These are phyloP conservation scores for Arabidopsis arenosa DNA, from an alignment of 345 rosid genomes.

Conservation along the genomic window DNA sequence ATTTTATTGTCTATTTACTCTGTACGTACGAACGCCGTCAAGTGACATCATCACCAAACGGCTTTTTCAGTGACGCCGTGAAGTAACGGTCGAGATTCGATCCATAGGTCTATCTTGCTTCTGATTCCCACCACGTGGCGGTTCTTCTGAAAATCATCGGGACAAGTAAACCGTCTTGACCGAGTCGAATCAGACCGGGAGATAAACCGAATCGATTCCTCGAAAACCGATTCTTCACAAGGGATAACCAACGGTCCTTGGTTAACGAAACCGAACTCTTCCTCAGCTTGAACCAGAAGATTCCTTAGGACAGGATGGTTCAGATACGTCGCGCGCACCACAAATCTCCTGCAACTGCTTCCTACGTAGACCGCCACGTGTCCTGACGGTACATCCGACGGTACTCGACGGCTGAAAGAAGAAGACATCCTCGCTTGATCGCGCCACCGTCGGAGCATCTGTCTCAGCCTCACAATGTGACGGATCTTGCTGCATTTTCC, in stretches of 20 bases:
- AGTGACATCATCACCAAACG: constrained; percentile 49
- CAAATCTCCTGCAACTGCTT: constrained; percentile 66
- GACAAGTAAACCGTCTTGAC: constrained; percentile 51
- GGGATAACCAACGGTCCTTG: constrained; percentile 87
- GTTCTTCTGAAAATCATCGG: constrained; percentile 63
- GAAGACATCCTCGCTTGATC: constrained; percentile 79
- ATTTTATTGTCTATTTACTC: constrained; percentile 27
- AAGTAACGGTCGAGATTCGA: constrained; percentile 82
- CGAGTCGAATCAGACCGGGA: constrained; percentile 61
- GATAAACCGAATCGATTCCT: constrained; percentile 71
- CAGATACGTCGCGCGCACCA: constrained; percentile 84
- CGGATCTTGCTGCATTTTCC: constrained; percentile 93
- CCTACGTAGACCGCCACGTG: constrained; percentile 92
- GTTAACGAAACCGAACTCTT: constrained; percentile 83
- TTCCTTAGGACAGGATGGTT: constrained; percentile 84
- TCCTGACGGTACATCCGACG: constrained; percentile 88
- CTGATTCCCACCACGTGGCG: constrained; percentile 60
- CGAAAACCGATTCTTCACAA: constrained; percentile 86
- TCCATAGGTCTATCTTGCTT: constrained; percentile 61
- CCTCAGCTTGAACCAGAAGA: constrained; percentile 77
- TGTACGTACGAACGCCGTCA: neutral
- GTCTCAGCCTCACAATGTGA: constrained; percentile 89
- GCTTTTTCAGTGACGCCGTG: constrained; percentile 58
- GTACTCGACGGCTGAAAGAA: constrained; percentile 50
- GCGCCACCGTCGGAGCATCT: constrained; percentile 85